Base-by-base conservation (phyloP, 2,329 filamentous ascomycete species). In the Gnomoniopsis sp. region DNA sequence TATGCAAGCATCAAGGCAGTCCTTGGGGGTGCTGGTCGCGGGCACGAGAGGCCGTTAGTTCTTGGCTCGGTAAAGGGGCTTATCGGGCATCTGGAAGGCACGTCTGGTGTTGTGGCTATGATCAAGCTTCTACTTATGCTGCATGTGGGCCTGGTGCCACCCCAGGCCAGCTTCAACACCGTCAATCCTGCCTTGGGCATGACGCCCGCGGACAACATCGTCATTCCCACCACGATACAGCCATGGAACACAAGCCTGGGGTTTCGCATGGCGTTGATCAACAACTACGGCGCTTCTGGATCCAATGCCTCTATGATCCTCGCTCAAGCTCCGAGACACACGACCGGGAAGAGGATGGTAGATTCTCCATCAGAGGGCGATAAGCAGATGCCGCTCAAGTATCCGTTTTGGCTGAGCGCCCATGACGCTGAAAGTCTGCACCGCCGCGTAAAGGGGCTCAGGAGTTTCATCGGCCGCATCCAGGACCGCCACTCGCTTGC, bases 211-310 rank as follows among this genome's bases (percentile, higher is more conserved):
- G 65, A 69, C 51, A 56, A 57, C 10, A 66, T 72, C 23, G 49
- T 60, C 8, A 62, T 71, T 1, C 26, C 55, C 1, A 68, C 64
- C 0, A 26, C 26, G 0, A 2, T 59, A 3, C 46, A 48, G 12
- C 62, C 67, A 0, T 73, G 70, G 71, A 21, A 58, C 0, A 53
- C 12, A 0, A 21, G 49, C 1, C 49, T 22, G 15, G 33, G 14
- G 1, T 46, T 43, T 71, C 59, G 54, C 8, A 61, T 51, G 0
- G 65, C 68, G 0, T 58, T 69, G 2, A 65, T 74, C 55, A 75
- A 75, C 56, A 75, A 71, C 58, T 75, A 75, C 54, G 74, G 74
- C 2, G 74, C 74, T 0, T 66, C 64, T 3, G 73, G 70, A 0
- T 69, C 63, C 15, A 73, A 71, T 38, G 63, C 67, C 0, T 62